Evolutionary conservation across 2,329 filamentous ascomycete species (phyloP).

Genomic region (Geosmithia flava): DNA sequence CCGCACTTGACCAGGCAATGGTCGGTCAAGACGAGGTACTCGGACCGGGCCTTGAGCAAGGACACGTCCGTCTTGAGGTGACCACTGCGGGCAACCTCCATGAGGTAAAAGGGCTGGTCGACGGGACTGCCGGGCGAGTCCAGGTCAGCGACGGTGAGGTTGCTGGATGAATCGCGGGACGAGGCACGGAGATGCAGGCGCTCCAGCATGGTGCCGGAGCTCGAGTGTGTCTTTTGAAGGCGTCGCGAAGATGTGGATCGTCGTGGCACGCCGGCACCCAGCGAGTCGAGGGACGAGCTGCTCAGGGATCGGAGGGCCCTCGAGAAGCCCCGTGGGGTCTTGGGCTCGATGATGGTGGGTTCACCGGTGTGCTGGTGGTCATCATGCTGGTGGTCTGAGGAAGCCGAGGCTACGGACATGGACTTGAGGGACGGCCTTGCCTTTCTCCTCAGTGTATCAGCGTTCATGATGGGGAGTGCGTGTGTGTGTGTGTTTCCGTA

Average conservation of each 20-base stretch:
- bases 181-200: constrained; percentile 23
- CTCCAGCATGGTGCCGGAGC: constrained; percentile 27
- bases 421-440: constrained; percentile 16
- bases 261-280: constrained; percentile 14
- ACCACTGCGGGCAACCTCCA: constrained; percentile 30
- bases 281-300: constrained; percentile 26
- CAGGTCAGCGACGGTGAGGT: constrained; percentile 14
- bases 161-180: constrained; percentile 21
- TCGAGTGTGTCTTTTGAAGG: constrained; percentile 23
- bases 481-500: background rate
- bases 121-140: constrained; percentile 14
- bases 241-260: constrained; percentile 18
- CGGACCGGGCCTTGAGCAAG: constrained; percentile 33
- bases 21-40: constrained; percentile 39
- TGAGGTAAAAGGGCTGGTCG: constrained; percentile 19
- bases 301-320: constrained; percentile 25
- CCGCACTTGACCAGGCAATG: constrained; percentile 38
- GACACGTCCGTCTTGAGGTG: constrained; percentile 36
- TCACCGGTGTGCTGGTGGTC: constrained; percentile 3
- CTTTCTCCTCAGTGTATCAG: constrained; percentile 21
- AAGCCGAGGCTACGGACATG: constrained; percentile 9
- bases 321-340: constrained; percentile 21
- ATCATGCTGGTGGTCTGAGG: background rate
- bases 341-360: constrained; percentile 15
- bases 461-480: constrained; percentile 10